These are phyloP conservation scores for Colletotrichum sp. DNA, from an alignment of 2,329 filamentous ascomycete species.

Conservation along the genomic window DNA sequence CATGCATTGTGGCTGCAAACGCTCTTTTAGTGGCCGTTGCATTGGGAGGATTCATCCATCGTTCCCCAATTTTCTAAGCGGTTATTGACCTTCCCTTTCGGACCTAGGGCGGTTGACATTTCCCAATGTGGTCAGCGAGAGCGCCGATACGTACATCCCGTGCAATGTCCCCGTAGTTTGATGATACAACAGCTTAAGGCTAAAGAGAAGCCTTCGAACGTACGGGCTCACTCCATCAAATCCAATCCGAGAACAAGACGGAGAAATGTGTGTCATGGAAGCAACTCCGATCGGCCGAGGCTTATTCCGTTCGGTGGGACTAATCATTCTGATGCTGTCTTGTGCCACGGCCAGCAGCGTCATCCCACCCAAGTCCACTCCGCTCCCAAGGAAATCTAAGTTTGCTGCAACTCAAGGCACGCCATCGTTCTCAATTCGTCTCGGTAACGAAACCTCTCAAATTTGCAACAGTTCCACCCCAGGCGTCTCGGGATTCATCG, in stretches of 20 bases:
- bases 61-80: background rate
- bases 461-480: background rate
- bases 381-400: background rate
- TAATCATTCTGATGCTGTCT: background rate
- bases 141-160: background rate
- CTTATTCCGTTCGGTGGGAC: background rate
- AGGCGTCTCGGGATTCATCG: background rate
- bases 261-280: background rate
- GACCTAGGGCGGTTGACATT: background rate
- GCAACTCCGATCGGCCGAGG: background rate
- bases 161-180: background rate
- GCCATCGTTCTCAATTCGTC: background rate
- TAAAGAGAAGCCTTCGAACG: background rate
- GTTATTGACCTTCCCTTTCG: background rate
- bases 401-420: background rate
- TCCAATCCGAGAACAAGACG: background rate
- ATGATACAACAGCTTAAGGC: background rate
- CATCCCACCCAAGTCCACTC: background rate
- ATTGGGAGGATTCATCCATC: background rate
- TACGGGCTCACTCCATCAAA: background rate
- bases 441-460: background rate
- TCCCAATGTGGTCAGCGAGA: background rate
- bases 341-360: background rate
- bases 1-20: background rate
- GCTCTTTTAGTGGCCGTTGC: background rate